Percentiles rank a stretch among this genome's conserved stretches.
These are phyloP conservation scores for Aspergillus costaricaensis DNA, from an alignment of 2,329 filamentous ascomycete genomes.

Conservation along the genomic window DNA sequence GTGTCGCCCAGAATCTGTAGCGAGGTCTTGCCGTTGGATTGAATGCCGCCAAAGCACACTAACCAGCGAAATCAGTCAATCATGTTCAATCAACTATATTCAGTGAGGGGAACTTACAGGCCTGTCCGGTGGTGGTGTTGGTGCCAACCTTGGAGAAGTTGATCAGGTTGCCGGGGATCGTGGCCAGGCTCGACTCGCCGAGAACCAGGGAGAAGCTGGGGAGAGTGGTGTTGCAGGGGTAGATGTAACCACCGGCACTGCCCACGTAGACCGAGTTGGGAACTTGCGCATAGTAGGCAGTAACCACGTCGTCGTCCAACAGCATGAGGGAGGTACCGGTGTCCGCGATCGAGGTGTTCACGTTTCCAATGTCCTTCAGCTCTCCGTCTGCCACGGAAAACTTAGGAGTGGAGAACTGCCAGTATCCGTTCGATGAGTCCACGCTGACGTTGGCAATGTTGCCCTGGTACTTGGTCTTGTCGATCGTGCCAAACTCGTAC, in stretches of 20 bases:
- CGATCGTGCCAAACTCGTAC: slow-evolving; percentile 75
- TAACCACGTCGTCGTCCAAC: slow-evolving; percentile 57
- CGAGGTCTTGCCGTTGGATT: slow-evolving; percentile 57
- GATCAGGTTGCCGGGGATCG: slow-evolving; percentile 58
- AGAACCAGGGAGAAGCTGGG: slow-evolving; percentile 61
- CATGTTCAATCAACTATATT: neutral
- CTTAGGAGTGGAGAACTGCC: slow-evolving; percentile 62
- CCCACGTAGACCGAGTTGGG: slow-evolving; percentile 51
- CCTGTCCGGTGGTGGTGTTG: slow-evolving; percentile 42
- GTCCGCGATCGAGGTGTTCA: slow-evolving; percentile 60
- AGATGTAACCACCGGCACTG: slow-evolving; percentile 54
- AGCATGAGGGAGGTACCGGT: slow-evolving; percentile 70
- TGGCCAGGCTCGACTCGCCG: slow-evolving; percentile 52
- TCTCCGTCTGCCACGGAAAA: slow-evolving; percentile 56
- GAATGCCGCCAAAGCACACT: slow-evolving; percentile 62
- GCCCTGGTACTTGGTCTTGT: slow-evolving; percentile 64
- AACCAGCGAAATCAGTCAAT: slow-evolving; percentile 18
- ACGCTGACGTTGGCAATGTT: slow-evolving; percentile 63
- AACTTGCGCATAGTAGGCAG: slow-evolving; percentile 62
- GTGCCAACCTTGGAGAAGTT: slow-evolving; percentile 57
- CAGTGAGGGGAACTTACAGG: slow-evolving; percentile 34
- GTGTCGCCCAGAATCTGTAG: slow-evolving; percentile 63
- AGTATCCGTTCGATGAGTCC: slow-evolving; percentile 66
- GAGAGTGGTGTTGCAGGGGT: slow-evolving; percentile 57
- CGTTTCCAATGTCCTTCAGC: slow-evolving; percentile 35